A percentile compares a stretch with the other conserved stretches of the same genome.
Conservation (phyloP, 2,329 filamentous ascomycete species). For the Colletotrichum truncatum region DNA sequence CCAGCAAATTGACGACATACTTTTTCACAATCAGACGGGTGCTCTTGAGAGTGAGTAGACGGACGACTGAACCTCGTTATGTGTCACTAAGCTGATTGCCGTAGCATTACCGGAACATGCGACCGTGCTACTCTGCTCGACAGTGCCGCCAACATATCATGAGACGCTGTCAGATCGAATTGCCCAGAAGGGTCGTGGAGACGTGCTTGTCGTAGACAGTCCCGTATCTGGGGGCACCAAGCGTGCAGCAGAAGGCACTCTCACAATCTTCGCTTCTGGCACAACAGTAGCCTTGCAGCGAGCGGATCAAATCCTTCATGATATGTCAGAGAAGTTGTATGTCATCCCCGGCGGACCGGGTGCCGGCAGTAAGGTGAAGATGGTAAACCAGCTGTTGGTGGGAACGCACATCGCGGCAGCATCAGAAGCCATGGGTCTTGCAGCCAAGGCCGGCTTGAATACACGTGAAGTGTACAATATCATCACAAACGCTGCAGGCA, state of each 20-base stretch:
- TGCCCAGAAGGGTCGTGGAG: conserved; percentile 17
- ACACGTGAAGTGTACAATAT: conserved; percentile 41
- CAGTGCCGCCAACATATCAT: conserved; percentile 42
- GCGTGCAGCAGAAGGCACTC: conserved; percentile 74
- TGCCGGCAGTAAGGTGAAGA: conserved; percentile 62
- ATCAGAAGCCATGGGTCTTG: conserved; percentile 62
- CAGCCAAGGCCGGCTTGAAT: conserved; percentile 56
- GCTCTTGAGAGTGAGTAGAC: conserved; percentile 29
- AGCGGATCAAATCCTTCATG: conserved; percentile 62
- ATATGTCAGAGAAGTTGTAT: conserved; percentile 67
- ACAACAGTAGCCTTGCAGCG: conserved; percentile 57
- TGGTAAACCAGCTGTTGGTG: conserved; percentile 61
- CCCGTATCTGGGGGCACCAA: conserved; percentile 78
- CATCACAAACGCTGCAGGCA: conserved; percentile 40
- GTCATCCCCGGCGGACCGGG: conserved; percentile 58
- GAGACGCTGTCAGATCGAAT: conserved; percentile 22
- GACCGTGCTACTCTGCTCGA: conserved; percentile 42
- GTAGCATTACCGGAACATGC: conserved; percentile 27
- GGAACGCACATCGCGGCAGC: conserved; percentile 61
- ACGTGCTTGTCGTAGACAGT: conserved; percentile 68
- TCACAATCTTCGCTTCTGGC: conserved; percentile 72
- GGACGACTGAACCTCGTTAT: neutral
- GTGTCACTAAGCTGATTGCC: neutral
- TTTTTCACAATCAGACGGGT: conserved; percentile 41
- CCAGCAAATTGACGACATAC: conserved; percentile 41